These are phyloP conservation scores for Bipolaris cookei DNA, from an alignment of 2,329 filamentous ascomycete species.

Conservation along the genomic window DNA sequence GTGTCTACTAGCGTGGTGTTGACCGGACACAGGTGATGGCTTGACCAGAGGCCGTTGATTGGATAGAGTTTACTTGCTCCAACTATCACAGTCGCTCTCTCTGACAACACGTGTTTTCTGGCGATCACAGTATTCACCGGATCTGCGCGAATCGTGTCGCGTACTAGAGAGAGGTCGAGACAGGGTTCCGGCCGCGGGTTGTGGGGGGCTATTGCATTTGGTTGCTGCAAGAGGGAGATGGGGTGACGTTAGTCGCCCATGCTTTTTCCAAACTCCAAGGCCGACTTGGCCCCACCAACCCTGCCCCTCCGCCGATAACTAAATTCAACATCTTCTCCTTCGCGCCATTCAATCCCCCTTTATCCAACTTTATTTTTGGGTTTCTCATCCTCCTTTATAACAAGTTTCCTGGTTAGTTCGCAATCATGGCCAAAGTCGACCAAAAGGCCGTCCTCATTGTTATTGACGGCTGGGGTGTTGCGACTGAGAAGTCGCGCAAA, in stretches of 20 bases:
- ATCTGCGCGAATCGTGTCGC: conserved; percentile 15
- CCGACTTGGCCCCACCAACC: conserved; percentile 27
- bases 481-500: conserved; percentile 78
- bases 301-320: conserved; percentile 37
- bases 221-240: conserved; percentile 15
- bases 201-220: conserved; percentile 17
- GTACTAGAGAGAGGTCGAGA: conserved; percentile 5
- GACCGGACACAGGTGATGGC: conserved; percentile 23
- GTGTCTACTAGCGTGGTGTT: conserved; percentile 29
- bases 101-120: conserved; percentile 3
- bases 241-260: conserved; percentile 32
- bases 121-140: conserved; percentile 13
- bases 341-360: not conserved
- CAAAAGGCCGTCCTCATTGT: conserved; percentile 81
- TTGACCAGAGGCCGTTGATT: conserved; percentile 23
- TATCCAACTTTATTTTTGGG: not conserved
- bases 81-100: conserved; percentile 7
- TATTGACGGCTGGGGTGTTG: conserved; percentile 98
- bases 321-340: conserved; percentile 15
- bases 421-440: conserved; percentile 69
- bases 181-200: conserved; percentile 34
- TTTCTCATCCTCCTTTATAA: not conserved
- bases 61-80: conserved; percentile 8
- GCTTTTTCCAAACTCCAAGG: conserved; percentile 16
- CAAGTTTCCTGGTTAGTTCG: conserved; percentile 23